Evolutionary conservation across 139 green algal species (phyloP).

Genomic region (Chlorella sp.): DNA sequence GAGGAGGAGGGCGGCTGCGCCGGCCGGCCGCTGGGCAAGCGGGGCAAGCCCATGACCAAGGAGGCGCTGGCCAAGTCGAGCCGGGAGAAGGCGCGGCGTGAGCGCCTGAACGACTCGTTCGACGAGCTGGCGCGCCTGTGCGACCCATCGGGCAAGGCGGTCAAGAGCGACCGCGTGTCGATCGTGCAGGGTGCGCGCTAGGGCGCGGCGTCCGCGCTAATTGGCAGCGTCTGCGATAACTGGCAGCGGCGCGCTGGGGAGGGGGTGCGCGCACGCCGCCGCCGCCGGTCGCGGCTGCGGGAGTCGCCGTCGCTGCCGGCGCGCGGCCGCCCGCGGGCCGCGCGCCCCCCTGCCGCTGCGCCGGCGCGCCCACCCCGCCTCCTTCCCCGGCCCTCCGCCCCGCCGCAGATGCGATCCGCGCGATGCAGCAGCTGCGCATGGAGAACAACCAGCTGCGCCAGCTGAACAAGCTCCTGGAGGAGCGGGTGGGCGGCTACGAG

Average conservation of each 20-base stretch:
- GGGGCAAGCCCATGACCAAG: slow-evolving; percentile 3
- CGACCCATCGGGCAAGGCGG: slow-evolving; percentile 43
- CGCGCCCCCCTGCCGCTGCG: background rate
- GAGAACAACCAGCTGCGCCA: slow-evolving; percentile 64
- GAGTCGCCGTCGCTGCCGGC: no score
- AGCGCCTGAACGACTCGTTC: slow-evolving; percentile 61
- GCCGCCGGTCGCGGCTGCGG: background rate
- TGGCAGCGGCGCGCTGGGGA: background rate
- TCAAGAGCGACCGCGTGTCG: slow-evolving; percentile 50
- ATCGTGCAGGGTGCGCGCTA: slow-evolving; percentile 37
- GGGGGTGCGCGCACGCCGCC: background rate
- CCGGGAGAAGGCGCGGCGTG: slow-evolving; percentile 47
- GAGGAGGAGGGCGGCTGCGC: slow-evolving; percentile 7
- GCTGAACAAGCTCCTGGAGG: slow-evolving; percentile 69
- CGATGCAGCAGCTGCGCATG: slow-evolving; percentile 51
- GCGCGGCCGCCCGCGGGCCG: background rate
- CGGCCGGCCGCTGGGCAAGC: slow-evolving; percentile 7
- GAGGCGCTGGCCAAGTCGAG: slow-evolving; percentile 44
- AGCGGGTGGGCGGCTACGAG: slow-evolving; percentile 26
- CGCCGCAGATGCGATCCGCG: slow-evolving; percentile 47
- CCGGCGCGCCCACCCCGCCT: background rate
- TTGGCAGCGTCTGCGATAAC: background rate
- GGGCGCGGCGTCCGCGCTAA: no score
- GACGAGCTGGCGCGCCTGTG: slow-evolving; percentile 54
- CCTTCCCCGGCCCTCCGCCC: background rate